phyloP scores from a whole-genome alignment of 768 basidiomycete species.

The Collybia nuda region DNA sequence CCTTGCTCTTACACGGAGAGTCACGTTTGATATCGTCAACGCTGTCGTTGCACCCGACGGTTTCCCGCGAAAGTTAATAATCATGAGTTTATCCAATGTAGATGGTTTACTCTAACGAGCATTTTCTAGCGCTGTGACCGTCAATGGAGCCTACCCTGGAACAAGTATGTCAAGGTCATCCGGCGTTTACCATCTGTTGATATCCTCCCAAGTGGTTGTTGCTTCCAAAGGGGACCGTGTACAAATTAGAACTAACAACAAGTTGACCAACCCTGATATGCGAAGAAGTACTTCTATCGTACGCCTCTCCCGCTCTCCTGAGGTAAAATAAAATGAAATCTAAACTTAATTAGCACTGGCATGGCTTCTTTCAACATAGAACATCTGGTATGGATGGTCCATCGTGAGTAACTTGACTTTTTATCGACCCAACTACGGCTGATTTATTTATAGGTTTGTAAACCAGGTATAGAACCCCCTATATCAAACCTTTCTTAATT shows the following conservation, averaged over 20 bases:
- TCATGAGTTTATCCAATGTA: neutral
- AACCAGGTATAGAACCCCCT: constrained; percentile 25
- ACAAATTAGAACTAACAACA: constrained; percentile 24
- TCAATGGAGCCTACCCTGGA: constrained; percentile 27
- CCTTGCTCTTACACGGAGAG: constrained; percentile 7
- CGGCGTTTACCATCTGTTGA: neutral
- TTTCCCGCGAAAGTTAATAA: constrained; percentile 15
- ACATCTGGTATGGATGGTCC: constrained; percentile 33
- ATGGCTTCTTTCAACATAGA: constrained; percentile 28
- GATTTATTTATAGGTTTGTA: constrained; percentile 28
- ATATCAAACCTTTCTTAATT: neutral
- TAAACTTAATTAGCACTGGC: constrained; percentile 27
- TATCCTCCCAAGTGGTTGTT: constrained; percentile 7
- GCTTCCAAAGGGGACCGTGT: constrained; percentile 25
- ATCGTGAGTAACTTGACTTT: constrained; percentile 11
- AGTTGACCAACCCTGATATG: constrained; percentile 24
- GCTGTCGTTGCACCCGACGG: constrained; percentile 20
- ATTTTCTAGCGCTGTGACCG: constrained; percentile 20
- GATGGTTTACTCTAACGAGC: neutral
- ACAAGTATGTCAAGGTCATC: constrained; percentile 10
- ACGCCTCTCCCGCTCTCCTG: neutral
- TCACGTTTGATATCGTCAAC: constrained; percentile 18
- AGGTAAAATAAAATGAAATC: neutral
- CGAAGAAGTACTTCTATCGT: constrained; percentile 29
- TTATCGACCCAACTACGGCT: neutral